Evolutionary conservation across 495 filamentous ascomycete genomes (phyloP), one percentile per base, ranked within the genome.

Genomic region (Penicillium canescens): DNA sequence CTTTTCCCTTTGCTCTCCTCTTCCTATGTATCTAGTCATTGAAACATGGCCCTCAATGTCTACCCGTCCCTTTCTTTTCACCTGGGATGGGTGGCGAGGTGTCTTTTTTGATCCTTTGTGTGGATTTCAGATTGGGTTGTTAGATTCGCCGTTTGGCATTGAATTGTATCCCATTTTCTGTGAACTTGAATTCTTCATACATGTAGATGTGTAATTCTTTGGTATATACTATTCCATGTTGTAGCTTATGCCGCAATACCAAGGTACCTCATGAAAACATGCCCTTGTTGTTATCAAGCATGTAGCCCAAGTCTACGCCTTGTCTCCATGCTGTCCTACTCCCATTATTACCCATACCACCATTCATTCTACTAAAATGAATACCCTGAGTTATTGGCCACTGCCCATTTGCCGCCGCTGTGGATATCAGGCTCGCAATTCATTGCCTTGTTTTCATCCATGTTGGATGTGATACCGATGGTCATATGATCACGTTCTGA

Each of bases 1-100:
- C 44, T 21, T 50, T 53, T 48, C 42, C 49, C 55, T 55, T 45
- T 45, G 43, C 43, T 26, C 35, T 54, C 46, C 36, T 46, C 54
- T 62, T 58, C 39, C 39, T 67, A 40, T 67, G 63, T 67, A 67
- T 46, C 58, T 67, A 67, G 61, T 31, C 43, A 38, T 57, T 55
- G 43, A 55, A 28, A 54, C 42, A 54, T 47, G 53, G 45, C 49
- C 46, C 49, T 42, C 44, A 7, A 36, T 31, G 41, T 18, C 37
- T 46, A 9, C 26, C 45, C 46, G 23, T 59, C 21, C 14, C 7
- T 2, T n/a, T 38, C 38, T 40, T 42, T n/a, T 28, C 36, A 26
- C 6, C 9, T 46, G 52, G 12, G 26, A 33, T 23, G 45, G 39
- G 14, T 10, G 49, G 33, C 44, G 18, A 26, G 49, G 54, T 42